phyloP scores from a whole-genome alignment of 2,329 filamentous ascomycete species.

The Calonectria ilicicola region DNA sequence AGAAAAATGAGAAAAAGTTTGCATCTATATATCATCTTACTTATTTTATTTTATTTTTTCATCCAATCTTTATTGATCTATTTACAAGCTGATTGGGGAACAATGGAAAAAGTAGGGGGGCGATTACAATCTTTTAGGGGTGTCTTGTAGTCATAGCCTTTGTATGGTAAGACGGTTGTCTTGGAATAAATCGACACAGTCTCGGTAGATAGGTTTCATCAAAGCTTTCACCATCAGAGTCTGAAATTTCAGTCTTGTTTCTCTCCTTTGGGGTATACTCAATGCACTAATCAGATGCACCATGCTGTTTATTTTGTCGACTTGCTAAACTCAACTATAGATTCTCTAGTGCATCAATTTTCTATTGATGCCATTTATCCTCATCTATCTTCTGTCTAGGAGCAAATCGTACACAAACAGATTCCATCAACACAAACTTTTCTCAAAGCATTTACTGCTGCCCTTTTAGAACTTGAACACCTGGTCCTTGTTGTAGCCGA shows the following conservation, averaged over 20 bases:
- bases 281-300: not conserved
- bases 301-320: not conserved
- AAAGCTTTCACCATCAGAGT: no score
- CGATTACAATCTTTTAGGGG: no score
- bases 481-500: slow-evolving; percentile 79
- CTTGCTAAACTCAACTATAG: not conserved
- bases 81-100: no score
- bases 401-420: slow-evolving; percentile 39
- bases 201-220: no score
- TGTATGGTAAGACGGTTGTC: no score
- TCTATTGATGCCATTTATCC: slow-evolving; percentile 28
- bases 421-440: slow-evolving; percentile 16
- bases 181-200: no score
- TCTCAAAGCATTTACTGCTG: slow-evolving; percentile 21
- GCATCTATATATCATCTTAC: no score
- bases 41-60: no score
- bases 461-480: slow-evolving; percentile 87
- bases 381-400: slow-evolving; percentile 40
- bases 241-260: not conserved
- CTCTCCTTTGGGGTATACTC: not conserved
- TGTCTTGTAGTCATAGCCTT: no score
- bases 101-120: no score
- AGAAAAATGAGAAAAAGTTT: no score
- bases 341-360: not conserved
- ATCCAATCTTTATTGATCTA: no score